Evolutionary conservation across 2,329 filamentous ascomycete species (phyloP), one percentile per base, ranked within the genome.

Genomic region (Pseudocercospora vitis): DNA sequence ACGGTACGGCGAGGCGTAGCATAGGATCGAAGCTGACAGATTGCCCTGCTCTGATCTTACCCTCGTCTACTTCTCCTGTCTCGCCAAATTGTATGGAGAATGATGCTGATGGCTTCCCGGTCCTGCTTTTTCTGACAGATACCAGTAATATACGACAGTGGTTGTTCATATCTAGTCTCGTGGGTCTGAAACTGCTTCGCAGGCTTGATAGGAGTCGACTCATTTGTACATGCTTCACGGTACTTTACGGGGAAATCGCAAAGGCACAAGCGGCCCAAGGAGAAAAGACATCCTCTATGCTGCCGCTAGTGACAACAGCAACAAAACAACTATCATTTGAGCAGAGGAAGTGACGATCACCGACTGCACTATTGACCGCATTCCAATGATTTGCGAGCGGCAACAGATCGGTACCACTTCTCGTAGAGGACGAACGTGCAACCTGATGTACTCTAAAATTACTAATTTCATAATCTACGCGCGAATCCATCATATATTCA

Each of bases 211-310:
- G 57, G 46, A 7, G 47, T 63, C 14, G 47, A 46, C 7, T 8
- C 52, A 60, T 23, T 42, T 55, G 3, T 64, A 58, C 40, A 40
- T 67, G 8, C 40, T 65, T 7, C 42, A 58, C 18, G 48, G 29
- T 12, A 32, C 53, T 9, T 24, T 12, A 23, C 9, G 19, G 21
- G 45, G 50, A 11, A 33, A 21, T 12, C 44, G 52, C 12, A 29
- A 42, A 23, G 40, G 24, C 18, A 59, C 11, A 12, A 49, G 24
- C 35, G 81, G 81, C 67, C 78, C 82, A 0, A 79, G 76, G 51
- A 76, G 82, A 37, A 72, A 74, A 2, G 84, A 88, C 62, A 83
- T 85, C 45, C 74, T 88, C 4, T 82, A 85, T 56, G 68, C 48
- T 1, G 31, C 69, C 2, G 14, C 31, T 8, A 21, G 31, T 4